These are phyloP conservation scores for Bryum argenteum DNA, from an alignment of 225 moss, liverwort and hornwort species.

Conservation along the genomic window DNA sequence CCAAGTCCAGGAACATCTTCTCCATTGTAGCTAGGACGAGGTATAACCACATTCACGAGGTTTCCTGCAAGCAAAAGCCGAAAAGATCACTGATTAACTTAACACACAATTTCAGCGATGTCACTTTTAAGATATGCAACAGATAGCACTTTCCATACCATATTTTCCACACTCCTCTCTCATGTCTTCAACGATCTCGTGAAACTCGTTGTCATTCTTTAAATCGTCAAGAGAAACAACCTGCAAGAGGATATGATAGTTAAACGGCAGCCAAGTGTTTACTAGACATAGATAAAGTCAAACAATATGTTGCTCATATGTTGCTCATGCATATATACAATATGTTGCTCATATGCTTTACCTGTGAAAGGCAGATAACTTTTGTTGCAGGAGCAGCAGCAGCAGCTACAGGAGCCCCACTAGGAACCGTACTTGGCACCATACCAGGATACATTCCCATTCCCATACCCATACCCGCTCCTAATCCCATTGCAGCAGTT, in stretches of 20 bases:
- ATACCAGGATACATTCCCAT: conserved; percentile 57
- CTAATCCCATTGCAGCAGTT: conserved; percentile 78
- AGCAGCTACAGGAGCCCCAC: conserved; percentile 42
- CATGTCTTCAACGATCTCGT: conserved; percentile 97
- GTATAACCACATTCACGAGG: conserved; percentile 73
- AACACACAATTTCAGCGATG: not conserved
- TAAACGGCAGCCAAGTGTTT: not conserved
- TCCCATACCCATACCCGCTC: conserved; percentile 53
- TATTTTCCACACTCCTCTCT: conserved; percentile 93
- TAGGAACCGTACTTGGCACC: conserved; percentile 57
- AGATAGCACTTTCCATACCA: conserved; percentile 47
- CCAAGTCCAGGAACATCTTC: conserved; percentile 87
- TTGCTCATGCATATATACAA: too few relatives aligned
- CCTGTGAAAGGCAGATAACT: conserved; percentile 86
- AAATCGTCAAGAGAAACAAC: conserved; percentile 89
- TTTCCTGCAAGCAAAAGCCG: conserved; percentile 46
- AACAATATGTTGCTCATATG: not conserved
- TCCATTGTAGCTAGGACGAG: conserved; percentile 61
- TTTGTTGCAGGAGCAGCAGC: conserved; percentile 56
- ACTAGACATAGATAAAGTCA: not conserved
- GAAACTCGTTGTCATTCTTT: conserved; percentile 80
- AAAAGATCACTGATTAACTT: not conserved
- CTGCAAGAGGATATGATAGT: conserved; percentile 31
- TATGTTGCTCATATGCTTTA: conserved; percentile 18
- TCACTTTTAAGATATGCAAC: not conserved